These are phyloP conservation scores for Yamadazyma diospyri DNA, from an alignment of 1,139 yeast genomes.

Conservation along the genomic window DNA sequence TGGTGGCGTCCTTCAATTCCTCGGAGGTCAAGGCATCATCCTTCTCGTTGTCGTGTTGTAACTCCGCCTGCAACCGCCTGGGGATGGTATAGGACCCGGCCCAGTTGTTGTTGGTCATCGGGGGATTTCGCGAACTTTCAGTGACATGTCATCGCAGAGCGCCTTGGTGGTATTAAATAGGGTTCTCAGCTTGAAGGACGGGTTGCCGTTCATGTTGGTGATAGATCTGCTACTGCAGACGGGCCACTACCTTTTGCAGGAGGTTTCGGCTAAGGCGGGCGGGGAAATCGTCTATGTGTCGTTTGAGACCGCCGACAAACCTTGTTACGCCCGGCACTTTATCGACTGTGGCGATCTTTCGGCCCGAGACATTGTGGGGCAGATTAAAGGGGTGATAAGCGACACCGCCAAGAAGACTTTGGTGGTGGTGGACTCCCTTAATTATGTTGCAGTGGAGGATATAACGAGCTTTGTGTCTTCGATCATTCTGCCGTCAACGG, in stretches of 20 bases:
- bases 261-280: slow-evolving; percentile 41
- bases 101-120: slow-evolving; percentile 7
- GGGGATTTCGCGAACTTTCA: not conserved
- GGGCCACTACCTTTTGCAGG: slow-evolving; percentile 51
- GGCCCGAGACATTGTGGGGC: slow-evolving; percentile 20
- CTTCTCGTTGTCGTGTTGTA: slow-evolving; percentile 22
- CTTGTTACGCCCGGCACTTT: slow-evolving; percentile 47
- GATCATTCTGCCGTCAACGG: slow-evolving; percentile 50
- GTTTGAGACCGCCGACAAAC: slow-evolving; percentile 57
- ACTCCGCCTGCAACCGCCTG: slow-evolving; percentile 21
- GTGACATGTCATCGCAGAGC: slow-evolving; percentile 43
- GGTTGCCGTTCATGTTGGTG: slow-evolving; percentile 66
- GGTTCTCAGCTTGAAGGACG: slow-evolving; percentile 64
- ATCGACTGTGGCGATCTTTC: slow-evolving; percentile 41
- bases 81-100: slow-evolving; percentile 35
- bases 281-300: slow-evolving; percentile 44
- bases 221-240: slow-evolving; percentile 73
- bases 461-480: slow-evolving; percentile 53
- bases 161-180: slow-evolving; percentile 60
- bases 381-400: slow-evolving; percentile 15
- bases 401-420: slow-evolving; percentile 24
- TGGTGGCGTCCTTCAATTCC: slow-evolving; percentile 19
- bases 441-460: slow-evolving; percentile 47
- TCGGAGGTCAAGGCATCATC: slow-evolving; percentile 20
- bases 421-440: slow-evolving; percentile 66